Percentiles rank a stretch among this genome's conserved stretches.
Conservation (phyloP, 169 alveolate species). For the Cryptosporidium meleagridis region DNA sequence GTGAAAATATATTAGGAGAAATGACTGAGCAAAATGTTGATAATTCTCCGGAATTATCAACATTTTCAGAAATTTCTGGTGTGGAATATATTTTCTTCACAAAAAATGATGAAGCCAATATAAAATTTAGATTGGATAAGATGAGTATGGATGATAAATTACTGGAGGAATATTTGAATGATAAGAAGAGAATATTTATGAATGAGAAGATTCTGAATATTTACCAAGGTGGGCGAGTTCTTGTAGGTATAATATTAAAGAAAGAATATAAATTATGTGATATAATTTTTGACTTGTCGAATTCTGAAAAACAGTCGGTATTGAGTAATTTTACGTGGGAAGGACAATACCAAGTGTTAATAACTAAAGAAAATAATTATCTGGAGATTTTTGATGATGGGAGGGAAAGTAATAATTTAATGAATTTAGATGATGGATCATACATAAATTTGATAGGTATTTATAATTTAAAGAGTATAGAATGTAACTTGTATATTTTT, state of each 20-base stretch:
- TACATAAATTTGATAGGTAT: slow-evolving; percentile 11
- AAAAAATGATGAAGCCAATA: neutral
- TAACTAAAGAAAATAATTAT: slow-evolving; percentile 7
- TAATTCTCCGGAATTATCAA: neutral
- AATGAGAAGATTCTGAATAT: slow-evolving; percentile 29
- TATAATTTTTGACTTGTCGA: slow-evolving; percentile 49
- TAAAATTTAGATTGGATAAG: neutral
- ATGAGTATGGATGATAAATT: neutral
- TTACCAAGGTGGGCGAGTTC: slow-evolving; percentile 37
- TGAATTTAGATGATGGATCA: slow-evolving; percentile 65
- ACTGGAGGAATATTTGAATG: neutral
- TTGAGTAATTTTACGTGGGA: slow-evolving; percentile 72
- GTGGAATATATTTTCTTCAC: neutral
- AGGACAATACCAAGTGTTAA: slow-evolving; percentile 58
- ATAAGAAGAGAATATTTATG: neutral
- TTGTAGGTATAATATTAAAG: slow-evolving; percentile 35
- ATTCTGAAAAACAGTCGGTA: slow-evolving; percentile 66
- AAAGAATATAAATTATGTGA: slow-evolving; percentile 42
- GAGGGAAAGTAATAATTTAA: neutral
- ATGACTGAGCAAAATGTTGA: neutral
- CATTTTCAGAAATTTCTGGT: neutral
- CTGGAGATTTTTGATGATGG: slow-evolving; percentile 17
- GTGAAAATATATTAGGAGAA: neutral
- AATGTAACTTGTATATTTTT: slow-evolving; percentile 26
- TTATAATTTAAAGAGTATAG: neutral